Percentiles rank a stretch among this genome's conserved stretches.
These are phyloP conservation scores for Monosporascus ibericus DNA, from an alignment of 2,329 filamentous ascomycete genomes.

Conservation along the genomic window DNA sequence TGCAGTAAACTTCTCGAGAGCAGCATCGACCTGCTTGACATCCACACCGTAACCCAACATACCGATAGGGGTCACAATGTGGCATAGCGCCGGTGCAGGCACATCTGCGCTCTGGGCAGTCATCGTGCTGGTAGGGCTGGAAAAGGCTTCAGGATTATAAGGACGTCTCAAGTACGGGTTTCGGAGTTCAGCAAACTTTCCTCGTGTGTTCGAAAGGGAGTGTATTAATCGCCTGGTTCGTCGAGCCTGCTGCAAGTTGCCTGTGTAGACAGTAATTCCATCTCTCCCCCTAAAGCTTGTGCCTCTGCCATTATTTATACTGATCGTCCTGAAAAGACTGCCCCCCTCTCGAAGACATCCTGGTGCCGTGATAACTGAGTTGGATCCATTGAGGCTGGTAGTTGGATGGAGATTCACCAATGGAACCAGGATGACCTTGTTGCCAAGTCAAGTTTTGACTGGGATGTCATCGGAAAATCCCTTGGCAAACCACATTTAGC, in stretches of 20 bases:
- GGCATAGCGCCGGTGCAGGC: conserved; percentile 20
- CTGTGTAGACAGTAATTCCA: too few relatives aligned
- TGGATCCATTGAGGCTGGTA: background rate
- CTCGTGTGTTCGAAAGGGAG: background rate
- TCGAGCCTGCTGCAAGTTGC: too few relatives aligned
- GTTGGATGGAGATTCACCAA: background rate
- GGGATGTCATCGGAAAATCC: background rate
- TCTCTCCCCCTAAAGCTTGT: too few relatives aligned
- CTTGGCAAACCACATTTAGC: background rate
- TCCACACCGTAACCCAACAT: conserved; percentile 45
- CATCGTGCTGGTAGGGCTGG: background rate
- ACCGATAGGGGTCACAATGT: conserved; percentile 40
- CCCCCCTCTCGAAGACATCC: background rate
- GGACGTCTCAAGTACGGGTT: background rate
- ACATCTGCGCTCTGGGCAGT: background rate
- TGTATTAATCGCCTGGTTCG: background rate
- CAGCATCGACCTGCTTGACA: conserved; percentile 19
- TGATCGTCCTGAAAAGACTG: background rate
- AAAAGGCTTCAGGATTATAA: background rate
- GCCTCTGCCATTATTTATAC: background rate
- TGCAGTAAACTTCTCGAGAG: conserved; percentile 19
- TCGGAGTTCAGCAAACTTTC: background rate
- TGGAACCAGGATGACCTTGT: background rate
- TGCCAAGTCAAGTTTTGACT: background rate
- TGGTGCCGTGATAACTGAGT: background rate